Evolutionary conservation across 768 basidiomycete genomes (phyloP).

Genomic region (Mycena polygramma): DNA sequence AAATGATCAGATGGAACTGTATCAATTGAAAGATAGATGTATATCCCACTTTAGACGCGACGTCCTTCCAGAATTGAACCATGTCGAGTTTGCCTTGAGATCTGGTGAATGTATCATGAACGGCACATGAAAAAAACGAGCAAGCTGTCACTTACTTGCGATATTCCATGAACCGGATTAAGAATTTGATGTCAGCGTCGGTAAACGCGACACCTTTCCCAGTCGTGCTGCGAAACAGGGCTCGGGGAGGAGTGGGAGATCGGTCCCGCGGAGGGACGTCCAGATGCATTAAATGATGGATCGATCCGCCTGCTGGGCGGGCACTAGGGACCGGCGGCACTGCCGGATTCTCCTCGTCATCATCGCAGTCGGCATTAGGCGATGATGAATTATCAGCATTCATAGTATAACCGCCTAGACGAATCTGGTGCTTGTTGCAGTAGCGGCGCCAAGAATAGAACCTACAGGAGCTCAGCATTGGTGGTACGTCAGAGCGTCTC

Average conservation of each 20-base stretch:
- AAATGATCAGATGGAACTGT: slow-evolving; percentile 24
- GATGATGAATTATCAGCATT: slow-evolving; percentile 65
- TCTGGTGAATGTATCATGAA: slow-evolving; percentile 48
- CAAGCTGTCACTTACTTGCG: slow-evolving; percentile 66
- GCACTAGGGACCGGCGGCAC: slow-evolving; percentile 15
- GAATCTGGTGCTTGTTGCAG: slow-evolving; percentile 93
- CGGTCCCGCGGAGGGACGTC: slow-evolving; percentile 61
- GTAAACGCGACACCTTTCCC: slow-evolving; percentile 94
- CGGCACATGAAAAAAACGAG: slow-evolving; percentile 25
- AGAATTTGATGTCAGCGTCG: slow-evolving; percentile 82
- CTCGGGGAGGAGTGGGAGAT: slow-evolving; percentile 86
- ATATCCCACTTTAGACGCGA: slow-evolving; percentile 69
- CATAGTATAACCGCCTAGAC: slow-evolving; percentile 89
- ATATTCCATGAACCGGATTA: slow-evolving; percentile 83
- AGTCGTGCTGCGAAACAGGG: slow-evolving; percentile 86
- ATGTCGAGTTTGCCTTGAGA: slow-evolving; percentile 75
- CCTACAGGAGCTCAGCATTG: slow-evolving; percentile 50
- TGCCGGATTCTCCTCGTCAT: slow-evolving; percentile 49
- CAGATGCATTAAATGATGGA: slow-evolving; percentile 39
- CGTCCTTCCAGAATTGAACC: slow-evolving; percentile 86
- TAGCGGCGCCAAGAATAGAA: slow-evolving; percentile 94
- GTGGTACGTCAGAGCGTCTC: slow-evolving; percentile 19
- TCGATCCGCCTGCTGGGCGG: slow-evolving; percentile 41
- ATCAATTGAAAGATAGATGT: slow-evolving; percentile 19
- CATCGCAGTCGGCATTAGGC: slow-evolving; percentile 56